Evolutionary conservation across 1,284 basidiomycete genomes (phyloP).

Genomic region (Hortiboletus rubellus): DNA sequence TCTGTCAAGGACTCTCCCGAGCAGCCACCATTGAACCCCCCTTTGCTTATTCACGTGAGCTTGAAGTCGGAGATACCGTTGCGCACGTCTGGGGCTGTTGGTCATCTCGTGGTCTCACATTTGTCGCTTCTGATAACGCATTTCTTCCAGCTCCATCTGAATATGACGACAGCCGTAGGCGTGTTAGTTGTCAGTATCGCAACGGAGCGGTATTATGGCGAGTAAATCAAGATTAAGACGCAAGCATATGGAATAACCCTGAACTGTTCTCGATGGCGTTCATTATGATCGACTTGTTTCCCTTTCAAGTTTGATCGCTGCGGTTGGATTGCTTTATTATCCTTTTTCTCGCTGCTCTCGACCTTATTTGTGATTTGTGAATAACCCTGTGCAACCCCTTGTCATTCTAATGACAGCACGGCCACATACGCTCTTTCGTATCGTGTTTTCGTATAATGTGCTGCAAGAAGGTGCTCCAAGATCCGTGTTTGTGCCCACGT

Average conservation of each 20-base stretch:
- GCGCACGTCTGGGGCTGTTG: conserved; percentile 29
- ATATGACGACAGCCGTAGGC: conserved; percentile 51
- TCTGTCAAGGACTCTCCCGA: conserved; percentile 43
- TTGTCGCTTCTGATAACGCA: conserved; percentile 19
- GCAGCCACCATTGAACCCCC: conserved; percentile 12
- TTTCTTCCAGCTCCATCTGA: conserved; percentile 31
- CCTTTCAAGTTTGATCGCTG: not conserved
- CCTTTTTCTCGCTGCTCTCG: conserved; percentile 15
- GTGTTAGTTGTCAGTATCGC: conserved; percentile 60
- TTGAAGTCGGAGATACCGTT: conserved; percentile 17
- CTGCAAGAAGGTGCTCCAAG: not conserved
- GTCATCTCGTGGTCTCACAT: conserved; percentile 27
- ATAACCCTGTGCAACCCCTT: conserved; percentile 25
- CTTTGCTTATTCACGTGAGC: conserved; percentile 8
- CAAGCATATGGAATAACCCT: conserved; percentile 11
- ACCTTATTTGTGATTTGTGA: conserved; percentile 25
- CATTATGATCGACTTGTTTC: conserved; percentile 14
- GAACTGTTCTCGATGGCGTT: conserved; percentile 17
- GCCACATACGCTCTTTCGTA: not conserved
- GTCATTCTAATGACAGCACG: conserved; percentile 18
- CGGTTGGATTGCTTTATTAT: conserved; percentile 27
- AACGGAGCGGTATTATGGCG: conserved; percentile 68
- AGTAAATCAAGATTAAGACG: conserved; percentile 48
- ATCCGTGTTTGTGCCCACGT: no score
- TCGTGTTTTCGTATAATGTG: not conserved